Percentiles rank a stretch among this genome's conserved stretches.
phyloP scores from a whole-genome alignment of 2,329 filamentous ascomycete genomes.

The Penicillium sp. region DNA sequence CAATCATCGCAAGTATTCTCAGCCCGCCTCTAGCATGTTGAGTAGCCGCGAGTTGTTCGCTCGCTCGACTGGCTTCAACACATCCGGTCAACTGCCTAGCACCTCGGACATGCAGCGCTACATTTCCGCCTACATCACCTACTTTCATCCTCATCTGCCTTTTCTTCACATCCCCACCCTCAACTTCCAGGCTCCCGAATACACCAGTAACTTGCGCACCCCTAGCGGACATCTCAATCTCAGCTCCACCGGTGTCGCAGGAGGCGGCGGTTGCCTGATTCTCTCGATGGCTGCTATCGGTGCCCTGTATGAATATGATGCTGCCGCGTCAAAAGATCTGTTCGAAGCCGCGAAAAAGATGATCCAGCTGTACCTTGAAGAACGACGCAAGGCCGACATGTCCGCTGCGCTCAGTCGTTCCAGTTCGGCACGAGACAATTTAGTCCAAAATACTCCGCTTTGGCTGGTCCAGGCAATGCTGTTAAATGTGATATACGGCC shows the following conservation, averaged over 20 bases:
- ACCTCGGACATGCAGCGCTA: conserved; percentile 85
- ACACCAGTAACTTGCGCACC: conserved; percentile 56
- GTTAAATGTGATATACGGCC: conserved; percentile 89
- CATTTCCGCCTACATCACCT: conserved; percentile 81
- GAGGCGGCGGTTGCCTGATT: conserved; percentile 79
- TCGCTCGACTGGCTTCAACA: conserved; percentile 34
- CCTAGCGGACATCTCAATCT: conserved; percentile 50
- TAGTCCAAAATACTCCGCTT: conserved; percentile 70
- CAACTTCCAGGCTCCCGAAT: conserved; percentile 75
- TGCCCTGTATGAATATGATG: conserved; percentile 81
- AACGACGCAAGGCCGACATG: conserved; percentile 80
- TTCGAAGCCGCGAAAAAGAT: conserved; percentile 94
- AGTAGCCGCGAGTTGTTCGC: conserved; percentile 35
- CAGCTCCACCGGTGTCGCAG: conserved; percentile 54
- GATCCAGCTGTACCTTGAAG: conserved; percentile 88
- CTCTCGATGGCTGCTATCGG: conserved; percentile 84
- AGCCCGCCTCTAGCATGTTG: conserved; percentile 51
- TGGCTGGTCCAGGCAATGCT: conserved; percentile 98
- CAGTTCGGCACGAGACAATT: conserved; percentile 52
- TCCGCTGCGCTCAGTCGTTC: conserved; percentile 54
- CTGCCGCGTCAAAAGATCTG: conserved; percentile 70
- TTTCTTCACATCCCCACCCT: conserved; percentile 89
- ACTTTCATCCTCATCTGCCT: conserved; percentile 91
- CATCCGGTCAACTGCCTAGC: conserved; percentile 61
- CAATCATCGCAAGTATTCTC: conserved; percentile 56